Conservation (phyloP, 1,139 yeast species). For the Suhomyces chickasaworum region DNA sequence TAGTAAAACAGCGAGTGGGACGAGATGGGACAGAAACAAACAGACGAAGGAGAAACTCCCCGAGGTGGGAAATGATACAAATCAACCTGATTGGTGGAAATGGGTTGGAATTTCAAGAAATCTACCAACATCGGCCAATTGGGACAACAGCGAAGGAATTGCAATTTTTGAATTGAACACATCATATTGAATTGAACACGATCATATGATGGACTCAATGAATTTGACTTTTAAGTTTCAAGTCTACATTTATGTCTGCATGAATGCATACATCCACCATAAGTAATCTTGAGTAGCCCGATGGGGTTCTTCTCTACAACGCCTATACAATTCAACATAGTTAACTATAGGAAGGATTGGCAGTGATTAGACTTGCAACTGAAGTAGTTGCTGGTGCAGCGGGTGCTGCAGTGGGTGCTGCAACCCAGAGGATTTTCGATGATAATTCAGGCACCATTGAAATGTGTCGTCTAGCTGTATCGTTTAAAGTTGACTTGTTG, state of each 20-base stretch:
- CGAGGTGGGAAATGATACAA: no score
- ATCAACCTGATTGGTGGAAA: no score
- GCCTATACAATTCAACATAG: neutral
- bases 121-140: no score
- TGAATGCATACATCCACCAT: neutral
- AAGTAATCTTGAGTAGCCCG: neutral
- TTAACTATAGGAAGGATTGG: neutral
- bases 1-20: neutral
- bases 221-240: neutral
- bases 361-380: neutral
- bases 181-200: no score
- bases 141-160: no score
- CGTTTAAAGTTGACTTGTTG: neutral
- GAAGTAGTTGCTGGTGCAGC: no score
- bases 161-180: no score
- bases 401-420: no score
- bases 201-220: neutral
- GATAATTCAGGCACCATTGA: neutral
- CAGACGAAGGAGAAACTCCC: neutral
- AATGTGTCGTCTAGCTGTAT: neutral
- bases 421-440: no score
- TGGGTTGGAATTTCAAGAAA: no score
- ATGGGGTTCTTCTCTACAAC: neutral
- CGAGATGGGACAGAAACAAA: neutral
- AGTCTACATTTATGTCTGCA: neutral